These are phyloP conservation scores for Thamnidium elegans DNA, from an alignment of 192 early-diverging fungal genomes.

Conservation along the genomic window DNA sequence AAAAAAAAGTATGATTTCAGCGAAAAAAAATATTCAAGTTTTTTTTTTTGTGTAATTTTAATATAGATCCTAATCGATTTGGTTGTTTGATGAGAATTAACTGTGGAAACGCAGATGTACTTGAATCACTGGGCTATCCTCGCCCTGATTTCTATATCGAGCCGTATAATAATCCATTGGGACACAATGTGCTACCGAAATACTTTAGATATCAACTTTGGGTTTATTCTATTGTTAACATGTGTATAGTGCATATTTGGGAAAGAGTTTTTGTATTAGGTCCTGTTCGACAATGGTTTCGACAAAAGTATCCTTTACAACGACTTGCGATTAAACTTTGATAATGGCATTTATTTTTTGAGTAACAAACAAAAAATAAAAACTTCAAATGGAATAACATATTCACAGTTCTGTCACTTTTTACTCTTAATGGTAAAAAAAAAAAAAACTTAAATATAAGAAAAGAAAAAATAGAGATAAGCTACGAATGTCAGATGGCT, in stretches of 20 bases:
- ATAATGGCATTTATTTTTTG: neutral
- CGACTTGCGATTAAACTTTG: slow-evolving; percentile 43
- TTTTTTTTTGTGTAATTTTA: neutral
- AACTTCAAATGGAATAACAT: too few species aligned
- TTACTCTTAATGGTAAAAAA: too few species aligned
- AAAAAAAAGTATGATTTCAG: neutral
- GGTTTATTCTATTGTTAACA: slow-evolving; percentile 47
- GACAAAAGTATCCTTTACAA: slow-evolving; percentile 29
- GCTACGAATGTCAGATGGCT: too few species aligned
- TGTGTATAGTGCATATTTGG: slow-evolving; percentile 36
- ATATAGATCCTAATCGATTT: slow-evolving; percentile 54
- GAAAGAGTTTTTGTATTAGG: slow-evolving; percentile 49
- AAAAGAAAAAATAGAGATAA: too few species aligned
- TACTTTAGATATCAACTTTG: slow-evolving; percentile 53
- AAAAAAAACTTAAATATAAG: too few species aligned
- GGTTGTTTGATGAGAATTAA: slow-evolving; percentile 59
- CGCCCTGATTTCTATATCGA: slow-evolving; percentile 43
- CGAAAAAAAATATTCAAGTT: neutral
- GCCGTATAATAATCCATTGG: slow-evolving; percentile 50
- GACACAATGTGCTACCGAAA: slow-evolving; percentile 62
- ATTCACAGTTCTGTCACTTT: too few species aligned
- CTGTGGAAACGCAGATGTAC: slow-evolving; percentile 54
- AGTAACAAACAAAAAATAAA: too few species aligned
- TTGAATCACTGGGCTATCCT: slow-evolving; percentile 36
- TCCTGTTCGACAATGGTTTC: slow-evolving; percentile 38